Percentiles rank a stretch among this genome's conserved stretches.
Conservation (phyloP, 192 early-diverging fungal genomes). For the Chytriomyces hyalinus region DNA sequence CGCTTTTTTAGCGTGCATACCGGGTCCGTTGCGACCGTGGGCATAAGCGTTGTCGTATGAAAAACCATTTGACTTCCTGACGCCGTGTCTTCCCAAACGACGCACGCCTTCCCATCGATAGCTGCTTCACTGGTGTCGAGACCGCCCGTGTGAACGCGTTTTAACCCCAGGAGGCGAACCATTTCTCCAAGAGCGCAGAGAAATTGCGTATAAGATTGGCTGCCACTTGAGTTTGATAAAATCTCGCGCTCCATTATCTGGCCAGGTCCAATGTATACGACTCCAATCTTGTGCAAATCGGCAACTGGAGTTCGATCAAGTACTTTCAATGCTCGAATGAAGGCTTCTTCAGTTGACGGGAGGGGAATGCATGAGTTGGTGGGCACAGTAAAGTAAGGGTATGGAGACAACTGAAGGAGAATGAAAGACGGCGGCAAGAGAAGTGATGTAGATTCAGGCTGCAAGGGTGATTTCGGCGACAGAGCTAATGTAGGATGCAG, state of each 20-base stretch:
- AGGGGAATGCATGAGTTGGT: slow-evolving; percentile 52
- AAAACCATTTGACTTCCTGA: slow-evolving; percentile 89
- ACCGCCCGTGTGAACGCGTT: slow-evolving; percentile 83
- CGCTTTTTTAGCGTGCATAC: slow-evolving; percentile 86
- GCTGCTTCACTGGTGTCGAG: slow-evolving; percentile 83
- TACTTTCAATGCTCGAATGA: slow-evolving; percentile 74
- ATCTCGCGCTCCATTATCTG: slow-evolving; percentile 88
- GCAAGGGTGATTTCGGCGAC: neutral
- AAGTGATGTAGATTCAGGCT: neutral
- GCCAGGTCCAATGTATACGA: slow-evolving; percentile 86
- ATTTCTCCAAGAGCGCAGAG: slow-evolving; percentile 80
- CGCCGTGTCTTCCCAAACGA: slow-evolving; percentile 71
- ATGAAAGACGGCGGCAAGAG: slow-evolving; percentile 54
- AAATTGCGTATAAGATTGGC: slow-evolving; percentile 86
- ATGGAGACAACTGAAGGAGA: slow-evolving; percentile 73
- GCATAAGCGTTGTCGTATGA: slow-evolving; percentile 95
- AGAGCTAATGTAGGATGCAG: neutral
- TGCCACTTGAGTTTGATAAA: slow-evolving; percentile 83
- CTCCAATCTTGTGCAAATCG: slow-evolving; percentile 95
- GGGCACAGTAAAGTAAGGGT: slow-evolving; percentile 64
- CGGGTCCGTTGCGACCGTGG: slow-evolving; percentile 77
- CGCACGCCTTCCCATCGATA: slow-evolving; percentile 82
- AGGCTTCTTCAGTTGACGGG: slow-evolving; percentile 78
- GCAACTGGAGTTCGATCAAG: slow-evolving; percentile 88
- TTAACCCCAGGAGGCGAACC: slow-evolving; percentile 66